Evolutionary conservation across 805 yeast species (phyloP), one percentile per base, ranked within the genome.

Genomic region (Hyphopichia homilentoma): DNA sequence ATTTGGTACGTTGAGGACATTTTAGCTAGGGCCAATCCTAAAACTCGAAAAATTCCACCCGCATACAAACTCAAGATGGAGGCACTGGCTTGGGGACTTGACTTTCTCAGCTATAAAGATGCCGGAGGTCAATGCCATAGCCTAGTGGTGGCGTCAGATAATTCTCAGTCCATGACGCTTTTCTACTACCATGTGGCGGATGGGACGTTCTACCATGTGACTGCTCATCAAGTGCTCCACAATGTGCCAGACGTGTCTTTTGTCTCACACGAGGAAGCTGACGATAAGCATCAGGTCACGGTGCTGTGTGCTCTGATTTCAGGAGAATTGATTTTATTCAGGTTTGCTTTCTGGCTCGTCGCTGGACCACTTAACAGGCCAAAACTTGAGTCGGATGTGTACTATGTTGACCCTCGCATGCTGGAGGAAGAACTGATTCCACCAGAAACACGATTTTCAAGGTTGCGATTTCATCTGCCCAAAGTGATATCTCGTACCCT

Each of bases 21-120:
- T 0, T 29, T 59, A 13, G 31, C 34, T 7, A 45, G 4, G 21
- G 25, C 8, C 23, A 29, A 3, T 26, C 26, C 8, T 14, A n/a
- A n/a, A n/a, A n/a, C n/a, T n/a, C n/a, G n/a, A n/a, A 42, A 43
- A 19, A 34, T 57, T 2, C 38, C 43, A 5, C 49, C 65, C 2
- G 59, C 50, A 14, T 45, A 54, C 21, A 47, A 43, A 16, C 34
- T 71, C 3, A 57, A 52, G 20, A 43, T 70, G 29, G 57, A 57
- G 5, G 54, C 70, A 2, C 75, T 83, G 1, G 75, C 70, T 2
- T 81, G 88, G 88, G 84, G 85, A 0, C 43, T 77, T 13, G 84
- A 77, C 44, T 52, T 71, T 23, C 41, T 52, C n/a, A 29, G 45
- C 2, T 46, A 47, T 17, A 18, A 25, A 5, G 49, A 41, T 15